phyloP scores from a whole-genome alignment of 495 filamentous ascomycete genomes.

The Penicillium pulvis region DNA sequence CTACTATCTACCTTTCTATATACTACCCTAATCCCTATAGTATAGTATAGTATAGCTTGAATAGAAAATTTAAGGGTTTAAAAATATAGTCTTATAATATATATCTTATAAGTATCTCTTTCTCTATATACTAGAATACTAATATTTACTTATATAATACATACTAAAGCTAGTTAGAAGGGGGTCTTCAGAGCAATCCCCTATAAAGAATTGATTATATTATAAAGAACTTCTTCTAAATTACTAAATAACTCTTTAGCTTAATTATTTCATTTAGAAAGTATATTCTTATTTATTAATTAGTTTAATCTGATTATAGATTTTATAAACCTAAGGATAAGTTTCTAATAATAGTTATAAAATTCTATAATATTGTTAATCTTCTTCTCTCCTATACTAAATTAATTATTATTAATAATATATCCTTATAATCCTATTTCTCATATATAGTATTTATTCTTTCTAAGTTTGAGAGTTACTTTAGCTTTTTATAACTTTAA shows the following conservation, averaged over 20 bases:
- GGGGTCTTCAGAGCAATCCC: no score
- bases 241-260: conserved; percentile 9
- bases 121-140: no score
- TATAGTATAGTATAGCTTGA: no score
- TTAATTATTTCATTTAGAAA: conserved; percentile 13
- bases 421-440: conserved; percentile 16
- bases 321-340: conserved; percentile 13
- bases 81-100: no score
- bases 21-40: no score
- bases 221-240: not conserved
- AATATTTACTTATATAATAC: no score
- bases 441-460: conserved; percentile 11
- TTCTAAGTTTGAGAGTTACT: not conserved
- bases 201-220: no score
- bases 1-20: no score
- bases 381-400: conserved; percentile 13
- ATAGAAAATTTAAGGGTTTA: no score
- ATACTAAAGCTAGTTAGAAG: no score
- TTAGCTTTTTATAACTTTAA: not conserved
- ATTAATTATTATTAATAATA: conserved; percentile 9
- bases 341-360: conserved; percentile 17
- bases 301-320: conserved; percentile 8
- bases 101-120: no score
- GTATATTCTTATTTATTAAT: conserved; percentile 12
- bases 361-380: conserved; percentile 14